phyloP scores from a whole-genome alignment of 306 rosid species.

The Vachellia collinsii region DNA sequence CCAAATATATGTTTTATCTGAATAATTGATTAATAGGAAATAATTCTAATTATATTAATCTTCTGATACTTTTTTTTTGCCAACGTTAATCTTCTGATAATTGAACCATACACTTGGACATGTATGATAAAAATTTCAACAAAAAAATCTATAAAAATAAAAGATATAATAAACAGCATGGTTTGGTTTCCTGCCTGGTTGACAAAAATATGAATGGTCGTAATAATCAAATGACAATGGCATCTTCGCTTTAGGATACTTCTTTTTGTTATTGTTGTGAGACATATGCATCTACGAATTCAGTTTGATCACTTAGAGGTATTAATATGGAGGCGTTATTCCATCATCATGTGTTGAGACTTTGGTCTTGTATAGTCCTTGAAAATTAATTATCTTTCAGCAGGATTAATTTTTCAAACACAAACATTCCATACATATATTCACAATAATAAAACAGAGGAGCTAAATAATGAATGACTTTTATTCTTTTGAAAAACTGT shows the following conservation, averaged over 20 bases:
- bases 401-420: not conserved
- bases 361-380: not conserved
- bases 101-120: not conserved
- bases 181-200: slow-evolving; percentile 5
- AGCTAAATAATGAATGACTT: not conserved
- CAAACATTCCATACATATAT: not conserved
- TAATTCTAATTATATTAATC: no score
- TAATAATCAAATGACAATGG: slow-evolving; percentile 1
- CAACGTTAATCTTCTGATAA: not conserved
- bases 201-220: not conserved
- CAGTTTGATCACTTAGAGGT: not conserved
- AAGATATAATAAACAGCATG: not conserved
- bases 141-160: not conserved
- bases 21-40: not conserved
- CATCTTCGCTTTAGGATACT: not conserved
- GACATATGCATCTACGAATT: not conserved
- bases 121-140: not conserved
- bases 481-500: no score
- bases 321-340: not conserved
- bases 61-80: no score
- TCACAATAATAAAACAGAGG: not conserved
- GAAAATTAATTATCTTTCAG: not conserved
- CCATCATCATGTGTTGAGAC: not conserved
- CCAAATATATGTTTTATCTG: not conserved
- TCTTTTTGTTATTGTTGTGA: not conserved